Conservation (phyloP, 257 asterid species). For the Jasminum sambac region DNA sequence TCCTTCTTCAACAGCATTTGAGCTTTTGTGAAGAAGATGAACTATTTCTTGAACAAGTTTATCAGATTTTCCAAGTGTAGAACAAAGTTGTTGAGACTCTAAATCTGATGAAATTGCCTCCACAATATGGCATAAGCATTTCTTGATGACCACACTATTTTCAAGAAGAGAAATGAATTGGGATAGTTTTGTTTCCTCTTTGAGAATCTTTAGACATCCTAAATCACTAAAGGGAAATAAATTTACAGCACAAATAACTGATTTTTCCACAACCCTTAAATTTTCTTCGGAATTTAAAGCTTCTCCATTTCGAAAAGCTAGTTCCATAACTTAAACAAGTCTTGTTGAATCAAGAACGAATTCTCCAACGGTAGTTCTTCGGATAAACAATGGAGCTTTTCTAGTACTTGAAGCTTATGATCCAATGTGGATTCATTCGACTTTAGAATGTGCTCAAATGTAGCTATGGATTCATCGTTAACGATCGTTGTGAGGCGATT, state of each 20-base stretch:
- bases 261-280: slow-evolving; percentile 31
- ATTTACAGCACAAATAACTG: slow-evolving; percentile 34
- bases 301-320: slow-evolving; percentile 20
- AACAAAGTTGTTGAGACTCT: slow-evolving; percentile 28
- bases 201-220: slow-evolving; percentile 29
- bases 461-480: slow-evolving; percentile 12
- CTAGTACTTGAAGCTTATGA: slow-evolving; percentile 34
- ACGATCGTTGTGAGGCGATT: not conserved
- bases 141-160: slow-evolving; percentile 32
- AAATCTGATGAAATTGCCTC: slow-evolving; percentile 37
- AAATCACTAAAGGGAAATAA: slow-evolving; percentile 44
- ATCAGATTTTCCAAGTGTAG: slow-evolving; percentile 34
- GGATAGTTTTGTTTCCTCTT: slow-evolving; percentile 26
- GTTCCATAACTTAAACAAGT: slow-evolving; percentile 33
- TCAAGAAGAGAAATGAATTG: slow-evolving; percentile 31
- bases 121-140: slow-evolving; percentile 37
- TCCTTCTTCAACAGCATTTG: slow-evolving; percentile 31
- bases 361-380: slow-evolving; percentile 33
- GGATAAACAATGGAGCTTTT: slow-evolving; percentile 30
- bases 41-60: slow-evolving; percentile 20
- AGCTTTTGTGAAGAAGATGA: slow-evolving; percentile 3
- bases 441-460: slow-evolving; percentile 31
- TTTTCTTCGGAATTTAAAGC: slow-evolving; percentile 5
- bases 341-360: slow-evolving; percentile 29
- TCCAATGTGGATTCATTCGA: slow-evolving; percentile 35